Evolutionary conservation across 805 yeast genomes (phyloP).

Genomic region (Priceomyces castillae): DNA sequence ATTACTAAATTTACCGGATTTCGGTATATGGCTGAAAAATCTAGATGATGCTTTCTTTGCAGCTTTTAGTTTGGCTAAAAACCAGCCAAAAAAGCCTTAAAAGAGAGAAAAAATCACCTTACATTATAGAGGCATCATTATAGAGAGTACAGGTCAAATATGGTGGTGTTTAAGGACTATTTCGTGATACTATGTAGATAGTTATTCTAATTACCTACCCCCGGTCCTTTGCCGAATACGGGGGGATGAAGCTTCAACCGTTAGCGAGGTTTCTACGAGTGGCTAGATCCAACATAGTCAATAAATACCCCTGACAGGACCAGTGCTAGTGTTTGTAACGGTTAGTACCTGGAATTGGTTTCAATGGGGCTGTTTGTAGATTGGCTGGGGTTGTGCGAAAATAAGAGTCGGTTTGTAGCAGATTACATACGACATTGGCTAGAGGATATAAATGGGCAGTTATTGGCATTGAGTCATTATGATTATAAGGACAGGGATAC

Average conservation of each 20-base stretch:
- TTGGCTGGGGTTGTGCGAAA: background rate
- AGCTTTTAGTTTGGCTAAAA: background rate
- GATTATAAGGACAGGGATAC: background rate
- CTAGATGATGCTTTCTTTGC: background rate
- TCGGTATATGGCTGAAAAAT: conserved; percentile 4
- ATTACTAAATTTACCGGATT: conserved; percentile 2
- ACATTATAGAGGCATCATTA: too few species aligned
- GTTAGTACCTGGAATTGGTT: background rate
- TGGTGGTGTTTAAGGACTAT: too few species aligned
- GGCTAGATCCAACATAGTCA: background rate
- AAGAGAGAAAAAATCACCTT: background rate
- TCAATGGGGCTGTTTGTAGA: background rate
- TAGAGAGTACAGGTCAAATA: too few species aligned
- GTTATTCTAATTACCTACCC: background rate
- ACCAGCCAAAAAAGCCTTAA: background rate
- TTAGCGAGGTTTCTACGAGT: background rate
- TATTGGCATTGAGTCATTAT: conserved; percentile 1
- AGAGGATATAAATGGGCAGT: background rate
- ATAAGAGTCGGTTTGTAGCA: background rate
- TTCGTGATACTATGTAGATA: too few species aligned
- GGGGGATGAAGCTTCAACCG: background rate
- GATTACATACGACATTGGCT: background rate
- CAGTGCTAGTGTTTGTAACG: background rate
- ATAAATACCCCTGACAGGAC: background rate
- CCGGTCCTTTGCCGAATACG: background rate